Conservation (phyloP, 495 filamentous ascomycete genomes). For the Massariosphaeria phaeospora region DNA sequence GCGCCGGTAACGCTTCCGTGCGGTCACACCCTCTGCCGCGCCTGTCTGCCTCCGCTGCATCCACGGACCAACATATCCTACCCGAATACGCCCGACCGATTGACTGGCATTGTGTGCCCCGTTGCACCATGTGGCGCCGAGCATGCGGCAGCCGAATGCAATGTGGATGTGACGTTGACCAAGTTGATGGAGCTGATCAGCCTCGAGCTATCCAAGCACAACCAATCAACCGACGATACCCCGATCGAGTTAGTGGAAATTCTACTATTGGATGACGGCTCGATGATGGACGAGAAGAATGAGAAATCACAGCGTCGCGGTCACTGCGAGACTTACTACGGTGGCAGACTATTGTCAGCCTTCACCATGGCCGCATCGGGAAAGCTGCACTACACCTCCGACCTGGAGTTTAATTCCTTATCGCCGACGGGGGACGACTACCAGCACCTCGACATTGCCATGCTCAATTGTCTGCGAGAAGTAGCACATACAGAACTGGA, state of each 20-base stretch:
- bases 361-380: constrained; percentile 53
- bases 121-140: constrained; percentile 60
- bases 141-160: constrained; percentile 73
- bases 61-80: constrained; percentile 66
- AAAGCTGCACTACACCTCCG: constrained; percentile 49
- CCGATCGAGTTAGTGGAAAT: constrained; percentile 43
- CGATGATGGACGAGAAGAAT: constrained; percentile 38
- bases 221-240: constrained; percentile 26
- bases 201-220: constrained; percentile 44
- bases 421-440: constrained; percentile 39
- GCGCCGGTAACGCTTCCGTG: constrained; percentile 76
- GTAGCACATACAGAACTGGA: constrained; percentile 65
- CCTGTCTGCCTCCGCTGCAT: constrained; percentile 64
- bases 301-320: constrained; percentile 34
- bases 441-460: constrained; percentile 45
- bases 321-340: constrained; percentile 37
- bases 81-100: constrained; percentile 58
- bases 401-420: constrained; percentile 50
- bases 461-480: constrained; percentile 56
- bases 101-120: constrained; percentile 67
- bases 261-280: constrained; percentile 45
- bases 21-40: constrained; percentile 69
- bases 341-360: constrained; percentile 59
- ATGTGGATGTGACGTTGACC: constrained; percentile 65
- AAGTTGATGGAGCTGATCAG: constrained; percentile 57